Conservation (phyloP, 805 yeast species). For the Wickerhamomyces chambardii region DNA sequence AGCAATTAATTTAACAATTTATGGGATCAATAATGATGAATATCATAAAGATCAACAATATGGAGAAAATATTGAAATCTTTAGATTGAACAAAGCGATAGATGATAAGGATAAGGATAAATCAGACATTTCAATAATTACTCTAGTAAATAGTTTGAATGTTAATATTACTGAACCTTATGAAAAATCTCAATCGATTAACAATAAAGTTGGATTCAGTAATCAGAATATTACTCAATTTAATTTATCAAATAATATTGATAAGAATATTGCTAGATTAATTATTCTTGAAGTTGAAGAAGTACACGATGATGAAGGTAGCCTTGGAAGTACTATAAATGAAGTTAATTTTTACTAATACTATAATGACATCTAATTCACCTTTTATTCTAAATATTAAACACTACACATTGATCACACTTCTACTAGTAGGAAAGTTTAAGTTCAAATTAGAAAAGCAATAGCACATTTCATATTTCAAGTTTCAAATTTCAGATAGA, state of each 20-base stretch:
- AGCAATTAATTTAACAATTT: constrained; percentile 32
- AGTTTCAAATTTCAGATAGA: too few relatives aligned
- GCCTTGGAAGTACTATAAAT: constrained; percentile 36
- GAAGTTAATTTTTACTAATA: constrained; percentile 29
- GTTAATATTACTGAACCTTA: constrained; percentile 46
- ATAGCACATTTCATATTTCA: too few relatives aligned
- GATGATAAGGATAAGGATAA: too few relatives aligned
- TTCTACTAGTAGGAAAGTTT: too few relatives aligned
- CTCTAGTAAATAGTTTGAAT: constrained; percentile 20
- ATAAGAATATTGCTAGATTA: constrained; percentile 30
- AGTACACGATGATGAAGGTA: constrained; percentile 33
- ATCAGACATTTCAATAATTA: constrained; percentile 1
- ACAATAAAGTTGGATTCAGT: constrained; percentile 26
- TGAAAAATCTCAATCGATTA: constrained; percentile 24
- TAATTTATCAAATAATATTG: constrained; percentile 10
- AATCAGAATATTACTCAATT: constrained; percentile 40
- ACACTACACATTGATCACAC: too few relatives aligned
- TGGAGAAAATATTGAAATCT: constrained; percentile 23
- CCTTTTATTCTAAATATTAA: too few relatives aligned
- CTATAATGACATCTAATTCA: too few relatives aligned
- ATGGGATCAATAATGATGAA: constrained; percentile 23
- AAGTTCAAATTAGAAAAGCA: too few relatives aligned
- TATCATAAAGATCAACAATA: constrained; percentile 9
- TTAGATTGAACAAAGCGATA: too few relatives aligned
- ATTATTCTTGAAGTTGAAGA: constrained; percentile 44